Conservation (phyloP, 1,139 yeast species). For the Neolecta irregularis region DNA sequence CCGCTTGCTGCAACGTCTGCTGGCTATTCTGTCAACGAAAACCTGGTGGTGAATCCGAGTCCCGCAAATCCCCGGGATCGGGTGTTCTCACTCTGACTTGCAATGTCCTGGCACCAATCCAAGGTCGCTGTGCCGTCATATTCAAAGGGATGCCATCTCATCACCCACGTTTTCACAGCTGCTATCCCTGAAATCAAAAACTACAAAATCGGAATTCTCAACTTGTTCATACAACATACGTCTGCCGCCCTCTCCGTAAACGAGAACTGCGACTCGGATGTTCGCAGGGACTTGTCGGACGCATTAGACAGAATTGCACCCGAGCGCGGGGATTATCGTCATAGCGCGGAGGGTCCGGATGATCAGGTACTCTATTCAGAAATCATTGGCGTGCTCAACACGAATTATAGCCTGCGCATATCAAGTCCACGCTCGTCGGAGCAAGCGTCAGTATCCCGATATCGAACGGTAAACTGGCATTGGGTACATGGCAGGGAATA, state of each 20-base stretch:
- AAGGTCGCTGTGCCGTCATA: slow-evolving; percentile 43
- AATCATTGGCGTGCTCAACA: slow-evolving; percentile 15
- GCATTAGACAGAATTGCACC: slow-evolving; percentile 55
- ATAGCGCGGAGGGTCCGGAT: slow-evolving; percentile 48
- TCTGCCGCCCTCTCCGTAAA: slow-evolving; percentile 62
- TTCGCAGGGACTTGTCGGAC: slow-evolving; percentile 48
- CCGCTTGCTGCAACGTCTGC: no score
- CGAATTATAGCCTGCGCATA: slow-evolving; percentile 76
- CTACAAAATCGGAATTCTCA: slow-evolving; percentile 47
- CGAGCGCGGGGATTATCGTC: slow-evolving; percentile 45
- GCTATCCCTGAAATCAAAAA: slow-evolving; percentile 45
- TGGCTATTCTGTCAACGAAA: no score
- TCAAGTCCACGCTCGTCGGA: slow-evolving; percentile 42
- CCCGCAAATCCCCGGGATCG: no score
- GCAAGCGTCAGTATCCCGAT: slow-evolving; percentile 54
- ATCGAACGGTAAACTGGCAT: slow-evolving; percentile 45
- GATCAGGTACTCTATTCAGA: slow-evolving; percentile 1
- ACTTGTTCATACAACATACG: slow-evolving; percentile 62
- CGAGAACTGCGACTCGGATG: slow-evolving; percentile 72
- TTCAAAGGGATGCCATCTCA: slow-evolving; percentile 51
- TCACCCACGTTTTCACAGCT: slow-evolving; percentile 46
- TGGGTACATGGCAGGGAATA: slow-evolving; percentile 79
- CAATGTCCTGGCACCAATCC: no score
- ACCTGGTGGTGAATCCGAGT: no score
- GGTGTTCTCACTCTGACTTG: no score